Evolutionary conservation across 352 stramenopile species (phyloP).

Genomic region (Phytopythium kandeliae): DNA sequence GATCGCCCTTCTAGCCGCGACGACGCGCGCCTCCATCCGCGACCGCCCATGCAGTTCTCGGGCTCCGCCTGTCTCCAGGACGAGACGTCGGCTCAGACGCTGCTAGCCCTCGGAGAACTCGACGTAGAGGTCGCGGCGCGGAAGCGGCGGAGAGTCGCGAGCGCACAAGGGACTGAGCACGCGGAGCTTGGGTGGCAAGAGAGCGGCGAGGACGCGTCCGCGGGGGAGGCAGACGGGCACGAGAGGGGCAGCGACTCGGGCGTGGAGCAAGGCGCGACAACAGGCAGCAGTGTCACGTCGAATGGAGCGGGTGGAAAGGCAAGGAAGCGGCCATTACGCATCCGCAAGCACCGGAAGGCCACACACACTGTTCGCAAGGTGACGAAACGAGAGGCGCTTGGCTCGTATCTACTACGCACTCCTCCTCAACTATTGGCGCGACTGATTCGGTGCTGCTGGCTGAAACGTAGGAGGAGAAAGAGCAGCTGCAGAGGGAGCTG

Average conservation of each 20-base stretch:
- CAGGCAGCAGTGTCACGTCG: conserved; percentile 1
- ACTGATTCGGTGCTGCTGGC: no score
- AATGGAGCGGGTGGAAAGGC: conserved; percentile 1
- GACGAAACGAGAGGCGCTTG: no score
- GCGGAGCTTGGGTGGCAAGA: no score
- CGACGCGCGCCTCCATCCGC: no score
- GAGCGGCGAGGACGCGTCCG: not conserved
- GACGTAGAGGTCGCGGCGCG: not conserved
- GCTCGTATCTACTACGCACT: no score
- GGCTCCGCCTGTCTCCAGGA: no score
- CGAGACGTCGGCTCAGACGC: not conserved
- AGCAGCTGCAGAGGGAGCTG: conserved; percentile 17
- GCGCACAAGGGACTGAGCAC: not conserved
- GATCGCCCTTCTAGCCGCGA: no score
- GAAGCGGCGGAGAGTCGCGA: conserved; percentile 3
- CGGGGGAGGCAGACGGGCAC: not conserved
- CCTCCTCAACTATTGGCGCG: no score
- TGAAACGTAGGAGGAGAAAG: conserved; percentile 19
- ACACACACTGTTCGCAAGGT: conserved; percentile 31
- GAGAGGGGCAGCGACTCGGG: not conserved
- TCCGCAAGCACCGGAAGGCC: conserved; percentile 17
- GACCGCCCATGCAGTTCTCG: no score
- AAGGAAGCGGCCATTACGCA: conserved; percentile 13
- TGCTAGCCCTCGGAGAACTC: not conserved
- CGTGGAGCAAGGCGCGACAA: conserved; percentile 1